Conservation (phyloP, 371 early-diverging fungal species). For the Syncephalastrum sp. region DNA sequence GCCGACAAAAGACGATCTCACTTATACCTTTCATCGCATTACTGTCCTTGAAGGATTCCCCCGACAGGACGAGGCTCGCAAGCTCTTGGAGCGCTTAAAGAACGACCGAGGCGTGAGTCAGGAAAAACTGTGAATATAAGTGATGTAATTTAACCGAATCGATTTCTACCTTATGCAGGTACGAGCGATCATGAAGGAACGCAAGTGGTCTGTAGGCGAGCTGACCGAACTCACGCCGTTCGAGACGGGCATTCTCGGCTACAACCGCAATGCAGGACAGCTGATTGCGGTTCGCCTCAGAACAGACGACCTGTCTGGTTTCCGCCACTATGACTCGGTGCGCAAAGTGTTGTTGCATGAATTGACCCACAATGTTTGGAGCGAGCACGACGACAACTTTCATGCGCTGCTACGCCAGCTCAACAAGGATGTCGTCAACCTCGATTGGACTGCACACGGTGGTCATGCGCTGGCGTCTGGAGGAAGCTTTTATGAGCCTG, state of each 20-base stretch:
- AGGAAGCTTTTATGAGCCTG: slow-evolving; percentile 41
- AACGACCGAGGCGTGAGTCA: slow-evolving; percentile 60
- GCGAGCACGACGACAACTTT: slow-evolving; percentile 81
- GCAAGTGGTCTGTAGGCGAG: slow-evolving; percentile 76
- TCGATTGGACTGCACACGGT: slow-evolving; percentile 65
- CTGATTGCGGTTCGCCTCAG: slow-evolving; percentile 83
- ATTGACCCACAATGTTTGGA: slow-evolving; percentile 84
- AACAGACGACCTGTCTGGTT: slow-evolving; percentile 86
- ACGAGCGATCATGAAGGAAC: slow-evolving; percentile 69
- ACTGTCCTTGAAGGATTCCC: slow-evolving; percentile 65
- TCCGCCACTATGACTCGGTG: slow-evolving; percentile 74
- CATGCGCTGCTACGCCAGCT: slow-evolving; percentile 78
- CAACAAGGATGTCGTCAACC: slow-evolving; percentile 66
- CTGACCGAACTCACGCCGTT: slow-evolving; percentile 82
- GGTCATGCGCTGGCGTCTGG: slow-evolving; percentile 39
- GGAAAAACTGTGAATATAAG: neutral
- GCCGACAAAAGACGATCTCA: slow-evolving; percentile 13
- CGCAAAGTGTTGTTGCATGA: slow-evolving; percentile 86
- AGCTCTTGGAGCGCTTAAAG: slow-evolving; percentile 66
- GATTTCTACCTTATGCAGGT: neutral
- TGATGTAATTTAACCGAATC: neutral
- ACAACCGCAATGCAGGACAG: slow-evolving; percentile 83
- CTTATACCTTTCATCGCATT: slow-evolving; percentile 69
- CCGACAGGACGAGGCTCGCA: slow-evolving; percentile 59
- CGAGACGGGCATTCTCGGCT: slow-evolving; percentile 81